phyloP scores from a whole-genome alignment of 805 yeast genomes.

The Blastobotrys americana region DNA sequence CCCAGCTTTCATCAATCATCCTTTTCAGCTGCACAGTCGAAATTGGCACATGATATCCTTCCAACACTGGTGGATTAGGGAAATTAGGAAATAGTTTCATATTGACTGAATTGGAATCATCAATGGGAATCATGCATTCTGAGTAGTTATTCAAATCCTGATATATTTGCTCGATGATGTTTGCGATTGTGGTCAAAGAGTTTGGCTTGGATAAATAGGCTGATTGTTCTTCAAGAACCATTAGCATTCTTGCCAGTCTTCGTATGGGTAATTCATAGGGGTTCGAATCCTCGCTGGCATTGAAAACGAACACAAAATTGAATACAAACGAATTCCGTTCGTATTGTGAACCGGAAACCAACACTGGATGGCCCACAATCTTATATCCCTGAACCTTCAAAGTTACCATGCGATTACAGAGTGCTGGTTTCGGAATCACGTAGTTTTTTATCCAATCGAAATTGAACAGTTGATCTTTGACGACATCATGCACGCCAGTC shows the following conservation, averaged over 20 bases:
- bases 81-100: constrained; percentile 89
- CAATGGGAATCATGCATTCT: constrained; percentile 92
- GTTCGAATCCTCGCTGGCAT: constrained; percentile 62
- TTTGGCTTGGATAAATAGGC: constrained; percentile 55
- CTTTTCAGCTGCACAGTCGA: constrained; percentile 69
- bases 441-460: constrained; percentile 85
- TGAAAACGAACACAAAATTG: constrained; percentile 88
- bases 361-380: constrained; percentile 84
- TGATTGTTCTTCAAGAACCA: constrained; percentile 83
- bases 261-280: constrained; percentile 73
- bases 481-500: constrained; percentile 12
- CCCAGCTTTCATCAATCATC: constrained; percentile 89
- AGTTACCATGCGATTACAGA: constrained; percentile 76
- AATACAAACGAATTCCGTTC: constrained; percentile 89
- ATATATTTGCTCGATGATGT: constrained; percentile 78
- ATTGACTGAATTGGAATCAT: constrained; percentile 81
- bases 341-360: constrained; percentile 64
- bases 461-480: constrained; percentile 47
- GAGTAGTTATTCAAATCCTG: constrained; percentile 93
- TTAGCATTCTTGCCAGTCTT: constrained; percentile 81
- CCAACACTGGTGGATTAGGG: constrained; percentile 68
- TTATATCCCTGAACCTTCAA: constrained; percentile 62
- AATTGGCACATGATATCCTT: constrained; percentile 83
- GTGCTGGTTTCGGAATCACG: constrained; percentile 85
- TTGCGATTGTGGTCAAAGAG: constrained; percentile 45